phyloP scores from a whole-genome alignment of 140 eudicot species.

The Stevia rebaudiana region DNA sequence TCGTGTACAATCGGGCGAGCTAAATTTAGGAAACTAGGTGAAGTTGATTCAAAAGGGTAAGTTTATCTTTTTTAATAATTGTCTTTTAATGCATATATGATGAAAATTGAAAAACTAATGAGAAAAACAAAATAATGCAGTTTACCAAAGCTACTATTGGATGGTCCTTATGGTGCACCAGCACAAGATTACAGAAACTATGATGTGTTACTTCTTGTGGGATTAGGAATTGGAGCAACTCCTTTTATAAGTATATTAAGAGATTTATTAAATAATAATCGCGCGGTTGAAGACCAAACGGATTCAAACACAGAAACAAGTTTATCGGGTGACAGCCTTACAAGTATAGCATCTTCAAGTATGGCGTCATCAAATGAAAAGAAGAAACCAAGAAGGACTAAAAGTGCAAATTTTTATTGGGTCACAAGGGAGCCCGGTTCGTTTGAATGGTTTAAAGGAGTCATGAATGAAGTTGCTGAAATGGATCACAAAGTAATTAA shows the following conservation, averaged over 20 bases:
- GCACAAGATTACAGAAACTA: conserved; percentile 94
- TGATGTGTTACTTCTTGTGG: conserved; percentile 87
- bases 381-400: conserved; percentile 52
- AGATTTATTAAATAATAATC: conserved; percentile 68
- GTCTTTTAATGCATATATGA: not conserved
- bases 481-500: conserved; percentile 85
- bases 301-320: conserved; percentile 81
- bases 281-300: conserved; percentile 52
- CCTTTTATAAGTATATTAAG: conserved; percentile 93
- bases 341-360: conserved; percentile 65
- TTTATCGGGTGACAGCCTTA: conserved; percentile 67
- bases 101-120: not conserved
- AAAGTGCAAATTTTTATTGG: conserved; percentile 82
- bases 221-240: conserved; percentile 98
- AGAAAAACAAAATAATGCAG: conserved; percentile 34
- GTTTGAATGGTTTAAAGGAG: conserved; percentile 98
- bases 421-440: conserved; percentile 96
- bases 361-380: conserved; percentile 52
- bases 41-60: conserved; percentile 64
- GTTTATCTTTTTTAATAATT: conserved; percentile 1
- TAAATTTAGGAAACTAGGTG: conserved; percentile 48
- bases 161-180: conserved; percentile 98
- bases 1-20: conserved; percentile 67
- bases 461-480: conserved; percentile 98
- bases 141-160: conserved; percentile 66